Percentiles rank a stretch among this genome's conserved stretches.
Evolutionary conservation across 257 asterid species (phyloP).

Genomic region (Solanum sitiens): DNA sequence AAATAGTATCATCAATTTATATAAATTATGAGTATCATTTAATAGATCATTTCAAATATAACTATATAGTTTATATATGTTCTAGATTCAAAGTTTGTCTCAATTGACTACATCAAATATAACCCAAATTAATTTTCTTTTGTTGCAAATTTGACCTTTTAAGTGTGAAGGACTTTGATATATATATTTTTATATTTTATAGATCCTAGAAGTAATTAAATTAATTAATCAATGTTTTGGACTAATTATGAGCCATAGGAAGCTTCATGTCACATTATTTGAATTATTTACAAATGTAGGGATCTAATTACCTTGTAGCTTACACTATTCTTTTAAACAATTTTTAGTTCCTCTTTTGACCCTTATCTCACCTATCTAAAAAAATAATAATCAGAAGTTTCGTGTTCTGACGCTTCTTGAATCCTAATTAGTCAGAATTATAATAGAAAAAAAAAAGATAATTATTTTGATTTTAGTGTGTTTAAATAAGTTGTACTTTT

Average conservation of each 20-base stretch:
- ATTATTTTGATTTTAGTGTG: not conserved
- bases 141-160: not conserved
- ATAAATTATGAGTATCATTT: too few relatives aligned
- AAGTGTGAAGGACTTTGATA: not conserved
- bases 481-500: not conserved
- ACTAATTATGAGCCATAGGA: not conserved
- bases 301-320: not conserved
- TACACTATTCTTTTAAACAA: not conserved
- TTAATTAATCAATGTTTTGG: not conserved
- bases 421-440: not conserved
- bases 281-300: not conserved
- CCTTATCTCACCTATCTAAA: not conserved
- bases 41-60: too few relatives aligned
- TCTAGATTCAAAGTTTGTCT: not conserved
- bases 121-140: not conserved
- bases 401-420: accelerated
- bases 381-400: not conserved
- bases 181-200: not conserved
- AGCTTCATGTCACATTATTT: not conserved
- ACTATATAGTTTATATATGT: not conserved
- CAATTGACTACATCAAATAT: not conserved
- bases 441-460: not conserved
- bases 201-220: not conserved
- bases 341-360: not conserved
- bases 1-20: too few relatives aligned